A percentile compares a stretch with the other conserved stretches of the same genome.
These are phyloP conservation scores for Fagopyrum homotropicum DNA, from an alignment of 148 eudicot genomes.

Conservation along the genomic window DNA sequence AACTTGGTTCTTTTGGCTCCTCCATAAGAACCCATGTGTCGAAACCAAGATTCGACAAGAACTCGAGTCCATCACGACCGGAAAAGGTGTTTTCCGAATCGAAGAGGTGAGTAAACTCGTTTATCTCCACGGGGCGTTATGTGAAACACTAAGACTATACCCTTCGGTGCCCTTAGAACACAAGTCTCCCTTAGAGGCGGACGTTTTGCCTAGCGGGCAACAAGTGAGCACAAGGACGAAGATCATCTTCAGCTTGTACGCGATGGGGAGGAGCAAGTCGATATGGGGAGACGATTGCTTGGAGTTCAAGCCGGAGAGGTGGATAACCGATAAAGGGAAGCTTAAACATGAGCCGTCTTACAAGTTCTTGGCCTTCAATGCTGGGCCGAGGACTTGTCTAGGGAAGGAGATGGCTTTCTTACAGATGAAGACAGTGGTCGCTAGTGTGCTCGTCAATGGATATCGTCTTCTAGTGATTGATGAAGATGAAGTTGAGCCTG, in stretches of 20 bases:
- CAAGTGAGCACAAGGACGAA: not conserved
- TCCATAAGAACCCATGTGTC: slow-evolving; percentile 10
- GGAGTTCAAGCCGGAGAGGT: not conserved
- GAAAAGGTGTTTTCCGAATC: not conserved
- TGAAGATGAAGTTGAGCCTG: not conserved
- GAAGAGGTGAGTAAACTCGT: not conserved
- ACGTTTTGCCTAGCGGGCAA: not conserved
- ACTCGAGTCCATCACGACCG: not conserved
- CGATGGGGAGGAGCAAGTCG: too few relatives aligned
- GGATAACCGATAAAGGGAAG: not conserved
- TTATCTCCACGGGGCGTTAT: not conserved
- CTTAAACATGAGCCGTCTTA: not conserved
- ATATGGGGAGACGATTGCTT: too few relatives aligned
- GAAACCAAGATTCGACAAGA: not conserved
- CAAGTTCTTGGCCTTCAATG: not conserved
- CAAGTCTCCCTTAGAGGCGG: not conserved
- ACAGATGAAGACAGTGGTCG: slow-evolving; percentile 20
- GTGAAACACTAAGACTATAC: not conserved
- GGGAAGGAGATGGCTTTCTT: not conserved
- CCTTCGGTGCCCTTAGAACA: not conserved
- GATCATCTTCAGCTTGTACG: not conserved
- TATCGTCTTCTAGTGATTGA: not conserved
- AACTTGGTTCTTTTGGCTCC: slow-evolving; percentile 35
- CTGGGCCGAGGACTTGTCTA: not conserved
- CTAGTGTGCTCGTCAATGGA: not conserved